A percentile compares a stretch with the other conserved stretches of the same genome.
These are phyloP conservation scores for Chalaropsis ovoidea DNA, from an alignment of 2,329 filamentous ascomycete genomes.

Conservation along the genomic window DNA sequence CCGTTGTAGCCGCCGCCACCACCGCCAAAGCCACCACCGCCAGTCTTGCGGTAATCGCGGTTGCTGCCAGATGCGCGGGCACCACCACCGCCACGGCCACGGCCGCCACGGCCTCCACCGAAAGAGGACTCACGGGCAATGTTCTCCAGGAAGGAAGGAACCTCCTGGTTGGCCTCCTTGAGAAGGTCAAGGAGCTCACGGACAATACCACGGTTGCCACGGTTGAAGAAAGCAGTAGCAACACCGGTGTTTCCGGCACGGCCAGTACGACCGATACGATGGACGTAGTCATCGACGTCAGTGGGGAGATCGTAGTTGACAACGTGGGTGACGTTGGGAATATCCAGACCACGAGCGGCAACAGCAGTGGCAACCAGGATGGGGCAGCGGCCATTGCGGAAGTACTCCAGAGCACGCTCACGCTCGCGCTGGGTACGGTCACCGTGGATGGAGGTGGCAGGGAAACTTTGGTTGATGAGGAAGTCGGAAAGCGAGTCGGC, in stretches of 20 bases:
- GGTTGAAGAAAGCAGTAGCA: conserved; percentile 98
- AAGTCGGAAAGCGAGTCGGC: conserved; percentile 96
- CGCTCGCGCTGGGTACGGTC: conserved; percentile 98
- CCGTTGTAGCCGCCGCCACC: conserved; percentile 38
- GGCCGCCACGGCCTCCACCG: conserved; percentile 54
- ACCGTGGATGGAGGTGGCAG: conserved; percentile 95
- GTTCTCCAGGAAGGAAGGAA: conserved; percentile 87
- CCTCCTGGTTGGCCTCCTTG: conserved; percentile 97
- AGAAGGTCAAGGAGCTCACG: conserved; percentile 93
- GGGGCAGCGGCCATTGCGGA: conserved; percentile 89
- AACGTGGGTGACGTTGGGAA: conserved; percentile 92
- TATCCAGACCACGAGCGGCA: conserved; percentile 82
- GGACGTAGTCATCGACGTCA: conserved; percentile 97
- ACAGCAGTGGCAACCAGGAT: conserved; percentile 96
- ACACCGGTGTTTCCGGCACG: conserved; percentile 99
- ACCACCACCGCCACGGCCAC: conserved; percentile 53
- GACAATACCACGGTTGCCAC: conserved; percentile 95
- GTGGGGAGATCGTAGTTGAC: conserved; percentile 99
- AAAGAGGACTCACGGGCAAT: conserved; percentile 91
- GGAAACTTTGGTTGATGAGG: conserved; percentile 96
- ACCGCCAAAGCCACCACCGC: conserved; percentile 37
- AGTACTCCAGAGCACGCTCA: conserved; percentile 95
- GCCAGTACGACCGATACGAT: conserved; percentile 98
- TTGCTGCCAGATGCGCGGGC: conserved; percentile 57
- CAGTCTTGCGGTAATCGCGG: conserved; percentile 78